Conservation (phyloP, 2,329 filamentous ascomycete species). For the Aspergillus eucalypticola region DNA sequence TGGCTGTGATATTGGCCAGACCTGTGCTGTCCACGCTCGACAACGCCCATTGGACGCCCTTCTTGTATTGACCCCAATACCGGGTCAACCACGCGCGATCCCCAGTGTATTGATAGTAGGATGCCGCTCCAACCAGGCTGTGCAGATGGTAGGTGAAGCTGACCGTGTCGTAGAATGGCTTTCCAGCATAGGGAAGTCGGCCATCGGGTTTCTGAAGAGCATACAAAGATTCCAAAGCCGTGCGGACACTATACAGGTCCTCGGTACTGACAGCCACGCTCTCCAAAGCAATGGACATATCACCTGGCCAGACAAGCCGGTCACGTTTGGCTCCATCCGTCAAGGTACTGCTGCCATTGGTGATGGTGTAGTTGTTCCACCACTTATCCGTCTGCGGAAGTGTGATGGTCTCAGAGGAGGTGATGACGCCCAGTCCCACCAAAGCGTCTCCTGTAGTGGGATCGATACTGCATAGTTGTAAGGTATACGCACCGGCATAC, state of each 20-base stretch:
- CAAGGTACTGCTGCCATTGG: slow-evolving; percentile 35
- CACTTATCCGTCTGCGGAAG: slow-evolving; percentile 25
- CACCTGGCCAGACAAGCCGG: slow-evolving; percentile 59
- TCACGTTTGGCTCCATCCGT: slow-evolving; percentile 46
- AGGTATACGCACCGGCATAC: slow-evolving; percentile 57
- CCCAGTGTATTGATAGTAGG: slow-evolving; percentile 48
- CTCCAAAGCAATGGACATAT: slow-evolving; percentile 60
- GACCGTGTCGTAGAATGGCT: slow-evolving; percentile 42
- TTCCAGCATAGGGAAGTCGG: slow-evolving; percentile 54
- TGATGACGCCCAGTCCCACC: slow-evolving; percentile 6
- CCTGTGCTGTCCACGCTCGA: slow-evolving; percentile 45
- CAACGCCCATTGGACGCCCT: slow-evolving; percentile 46
- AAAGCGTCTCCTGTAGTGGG: slow-evolving; percentile 27
- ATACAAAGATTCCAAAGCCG: slow-evolving; percentile 53
- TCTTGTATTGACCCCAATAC: slow-evolving; percentile 49
- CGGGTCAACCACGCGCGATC: slow-evolving; percentile 42
- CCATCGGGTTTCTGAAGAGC: slow-evolving; percentile 48
- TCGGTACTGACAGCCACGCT: slow-evolving; percentile 57
- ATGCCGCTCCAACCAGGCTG: slow-evolving; percentile 48
- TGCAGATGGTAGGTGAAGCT: slow-evolving; percentile 60
- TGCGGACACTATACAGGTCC: slow-evolving; percentile 53
- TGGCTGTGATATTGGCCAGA: slow-evolving; percentile 49
- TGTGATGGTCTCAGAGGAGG: slow-evolving; percentile 12
- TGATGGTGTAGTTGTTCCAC: slow-evolving; percentile 34
- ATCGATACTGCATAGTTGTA: slow-evolving; percentile 36